These are phyloP conservation scores for Dimargaris verticillata DNA, from an alignment of 192 early-diverging fungal genomes.

Conservation along the genomic window DNA sequence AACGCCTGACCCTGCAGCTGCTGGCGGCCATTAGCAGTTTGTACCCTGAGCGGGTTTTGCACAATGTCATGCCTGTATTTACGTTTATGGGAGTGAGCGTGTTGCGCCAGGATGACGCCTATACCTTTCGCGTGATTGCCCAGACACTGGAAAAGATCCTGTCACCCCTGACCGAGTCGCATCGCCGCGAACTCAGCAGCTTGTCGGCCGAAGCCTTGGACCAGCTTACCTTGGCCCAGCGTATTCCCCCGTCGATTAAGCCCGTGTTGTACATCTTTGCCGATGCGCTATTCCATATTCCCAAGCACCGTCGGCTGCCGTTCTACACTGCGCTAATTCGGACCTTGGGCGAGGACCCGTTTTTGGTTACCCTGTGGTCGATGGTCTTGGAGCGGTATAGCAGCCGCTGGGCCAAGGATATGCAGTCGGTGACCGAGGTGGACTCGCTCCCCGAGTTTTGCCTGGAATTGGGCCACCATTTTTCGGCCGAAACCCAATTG, in stretches of 20 bases:
- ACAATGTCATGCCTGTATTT: constrained; percentile 92
- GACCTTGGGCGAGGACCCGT: constrained; percentile 60
- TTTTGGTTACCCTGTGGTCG: constrained; percentile 52
- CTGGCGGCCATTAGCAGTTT: constrained; percentile 71
- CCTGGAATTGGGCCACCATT: constrained; percentile 49
- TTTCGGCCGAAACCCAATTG: constrained; percentile 48
- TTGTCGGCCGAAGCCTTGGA: constrained; percentile 1
- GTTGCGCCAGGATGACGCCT: constrained; percentile 89
- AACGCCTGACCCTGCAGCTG: constrained; percentile 72
- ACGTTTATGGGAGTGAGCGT: constrained; percentile 96
- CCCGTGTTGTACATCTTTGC: constrained; percentile 81
- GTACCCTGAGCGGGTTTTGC: constrained; percentile 69
- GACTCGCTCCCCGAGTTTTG: constrained; percentile 60
- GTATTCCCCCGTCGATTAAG: constrained; percentile 25
- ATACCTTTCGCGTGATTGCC: constrained; percentile 88
- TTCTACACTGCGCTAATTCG: constrained; percentile 68
- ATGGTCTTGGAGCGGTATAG: constrained; percentile 58
- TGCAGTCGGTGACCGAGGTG: constrained; percentile 30
- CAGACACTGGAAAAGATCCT: constrained; percentile 75
- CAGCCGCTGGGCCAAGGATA: constrained; percentile 28
- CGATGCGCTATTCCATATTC: constrained; percentile 80
- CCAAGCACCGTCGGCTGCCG: constrained; percentile 74
- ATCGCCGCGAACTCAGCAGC: constrained; percentile 16
- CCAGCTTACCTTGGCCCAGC: constrained; percentile 10
- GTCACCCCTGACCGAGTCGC: constrained; percentile 51